Evolutionary conservation across 2,329 filamentous ascomycete genomes (phyloP), one percentile per base, ranked within the genome.

Genomic region (Thyridium curvatum): DNA sequence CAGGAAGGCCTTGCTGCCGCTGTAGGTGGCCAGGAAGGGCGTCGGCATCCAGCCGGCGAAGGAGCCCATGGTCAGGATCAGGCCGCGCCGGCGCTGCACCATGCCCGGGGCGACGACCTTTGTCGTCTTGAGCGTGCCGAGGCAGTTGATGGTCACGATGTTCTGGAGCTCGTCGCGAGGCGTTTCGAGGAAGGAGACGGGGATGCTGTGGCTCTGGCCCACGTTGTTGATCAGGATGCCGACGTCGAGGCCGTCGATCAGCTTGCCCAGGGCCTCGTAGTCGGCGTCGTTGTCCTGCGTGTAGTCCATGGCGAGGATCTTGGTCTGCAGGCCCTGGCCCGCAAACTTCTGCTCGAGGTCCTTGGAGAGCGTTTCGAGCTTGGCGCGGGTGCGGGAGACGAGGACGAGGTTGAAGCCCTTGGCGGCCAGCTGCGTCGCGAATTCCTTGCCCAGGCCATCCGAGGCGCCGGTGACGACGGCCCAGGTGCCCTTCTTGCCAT

Each of bases 381-480:
- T 98, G 31, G 87, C 87, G 50, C 85, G 76, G n/a, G 94, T 97
- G 53, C 94, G 90, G 34, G 93, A 97, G 45, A 98, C 83, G 51
- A 98, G 86, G 46, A 98, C 70, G 52, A 97, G 72, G 66, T 96
- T 97, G 79, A 91, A 98, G 53, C 90, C 90, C 60, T 93, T 90
- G 45, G 79, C 72, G 17, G 93, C 90, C 41, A 98, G 82, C 61
- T 97, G 89, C 26, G 84, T 74, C 30, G 91, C 88, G 60, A 88
- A 98, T 68, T 98, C 93, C 66, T 95, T 97, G 59, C 93, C 93
- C 46, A 98, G 82, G 47, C 93, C 94, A 63, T 98, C 93, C 10
- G 90, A 96, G 37, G 91, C 93, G 46, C 93, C 93, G 18, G 93
- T 98, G 31, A 98, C 77, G 40, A 98, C 79, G 26, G 87, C 93